A percentile compares a stretch with the other conserved stretches of the same genome.
These are phyloP conservation scores for Cucumis hystrix DNA, from an alignment of 306 rosid species.

Conservation along the genomic window DNA sequence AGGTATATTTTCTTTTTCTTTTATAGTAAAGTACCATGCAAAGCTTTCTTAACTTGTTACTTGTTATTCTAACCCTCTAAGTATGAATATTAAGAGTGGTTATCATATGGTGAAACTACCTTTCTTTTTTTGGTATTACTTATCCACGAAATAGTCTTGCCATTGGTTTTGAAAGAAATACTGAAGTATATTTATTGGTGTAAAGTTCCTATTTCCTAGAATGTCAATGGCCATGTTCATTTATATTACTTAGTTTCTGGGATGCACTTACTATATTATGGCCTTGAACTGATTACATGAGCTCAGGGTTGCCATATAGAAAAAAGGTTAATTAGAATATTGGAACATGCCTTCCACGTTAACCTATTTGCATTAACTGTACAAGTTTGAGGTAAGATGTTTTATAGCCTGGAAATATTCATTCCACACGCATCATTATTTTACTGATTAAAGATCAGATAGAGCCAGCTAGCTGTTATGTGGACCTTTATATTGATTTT, in stretches of 20 bases:
- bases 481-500: neutral
- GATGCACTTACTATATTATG: neutral
- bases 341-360: neutral
- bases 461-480: neutral
- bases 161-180: neutral
- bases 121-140: neutral
- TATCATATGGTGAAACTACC: neutral
- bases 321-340: neutral
- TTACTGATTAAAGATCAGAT: neutral
- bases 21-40: neutral
- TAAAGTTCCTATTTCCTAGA: neutral
- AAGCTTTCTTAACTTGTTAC: neutral
- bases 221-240: neutral
- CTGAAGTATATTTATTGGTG: neutral
- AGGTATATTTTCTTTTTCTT: slow-evolving; percentile 24
- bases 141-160: neutral
- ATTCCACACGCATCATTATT: neutral
- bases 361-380: neutral
- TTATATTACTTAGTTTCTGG: neutral
- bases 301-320: neutral
- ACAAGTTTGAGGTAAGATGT: neutral
- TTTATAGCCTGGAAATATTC: neutral
- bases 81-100: neutral
- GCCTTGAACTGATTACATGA: neutral
- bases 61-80: neutral